phyloP scores from a whole-genome alignment of 306 rosid species.

The Inga oerstediana region DNA sequence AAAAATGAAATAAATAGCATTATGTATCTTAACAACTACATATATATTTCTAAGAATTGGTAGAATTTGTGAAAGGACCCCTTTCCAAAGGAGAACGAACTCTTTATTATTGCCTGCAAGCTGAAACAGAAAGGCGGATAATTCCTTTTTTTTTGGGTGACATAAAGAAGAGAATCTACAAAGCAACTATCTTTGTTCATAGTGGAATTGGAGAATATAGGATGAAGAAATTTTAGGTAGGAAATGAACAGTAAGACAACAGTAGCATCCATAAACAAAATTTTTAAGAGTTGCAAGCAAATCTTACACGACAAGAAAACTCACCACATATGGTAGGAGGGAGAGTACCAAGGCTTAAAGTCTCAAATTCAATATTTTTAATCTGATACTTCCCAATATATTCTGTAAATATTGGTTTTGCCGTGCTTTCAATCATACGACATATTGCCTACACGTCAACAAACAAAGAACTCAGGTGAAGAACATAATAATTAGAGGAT shows the following conservation, averaged over 20 bases:
- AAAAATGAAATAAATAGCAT: too few relatives aligned
- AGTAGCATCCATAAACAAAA: neutral
- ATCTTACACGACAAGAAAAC: constrained; percentile 19
- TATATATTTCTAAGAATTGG: too few relatives aligned
- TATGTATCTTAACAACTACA: too few relatives aligned
- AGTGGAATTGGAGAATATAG: constrained; percentile 1
- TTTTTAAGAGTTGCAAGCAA: neutral
- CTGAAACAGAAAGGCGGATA: too few relatives aligned
- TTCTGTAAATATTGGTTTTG: constrained; percentile 63
- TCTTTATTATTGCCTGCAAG: too few relatives aligned
- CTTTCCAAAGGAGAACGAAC: too few relatives aligned
- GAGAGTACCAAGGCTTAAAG: constrained; percentile 77
- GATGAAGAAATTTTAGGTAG: neutral
- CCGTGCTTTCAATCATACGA: constrained; percentile 52
- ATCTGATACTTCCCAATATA: constrained; percentile 74
- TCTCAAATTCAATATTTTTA: constrained; percentile 66
- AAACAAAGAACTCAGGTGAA: constrained; percentile 6
- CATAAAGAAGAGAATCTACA: too few relatives aligned
- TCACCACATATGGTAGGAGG: constrained; percentile 79
- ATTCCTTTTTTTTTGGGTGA: too few relatives aligned
- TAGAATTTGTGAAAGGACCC: too few relatives aligned
- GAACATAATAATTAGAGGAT: constrained; percentile 10
- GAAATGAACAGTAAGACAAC: neutral
- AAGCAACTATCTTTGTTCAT: neutral
- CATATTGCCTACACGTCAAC: constrained; percentile 70